phyloP scores from a whole-genome alignment of 768 basidiomycete species.

The Paxillus rubicundulus region DNA sequence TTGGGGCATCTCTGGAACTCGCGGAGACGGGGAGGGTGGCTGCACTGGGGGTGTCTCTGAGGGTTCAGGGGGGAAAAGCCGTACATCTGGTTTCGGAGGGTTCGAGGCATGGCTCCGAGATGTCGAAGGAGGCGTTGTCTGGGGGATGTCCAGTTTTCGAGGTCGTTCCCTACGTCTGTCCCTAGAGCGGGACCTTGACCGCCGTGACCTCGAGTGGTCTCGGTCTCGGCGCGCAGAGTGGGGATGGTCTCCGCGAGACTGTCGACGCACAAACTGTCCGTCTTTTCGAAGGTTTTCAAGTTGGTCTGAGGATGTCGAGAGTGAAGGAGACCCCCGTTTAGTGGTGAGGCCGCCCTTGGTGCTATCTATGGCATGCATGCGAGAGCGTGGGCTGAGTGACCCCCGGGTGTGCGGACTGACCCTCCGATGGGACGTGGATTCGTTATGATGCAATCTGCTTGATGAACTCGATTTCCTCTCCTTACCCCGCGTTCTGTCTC shows the following conservation, averaged over 20 bases:
- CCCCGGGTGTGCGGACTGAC: conserved; percentile 11
- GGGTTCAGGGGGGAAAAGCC: conserved; percentile 15
- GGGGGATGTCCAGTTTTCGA: background rate
- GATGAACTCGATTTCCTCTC: conserved; percentile 11
- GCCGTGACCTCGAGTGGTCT: conserved; percentile 3
- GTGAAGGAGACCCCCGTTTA: conserved; percentile 21
- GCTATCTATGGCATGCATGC: conserved; percentile 13
- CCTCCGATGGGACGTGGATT: conserved; percentile 17
- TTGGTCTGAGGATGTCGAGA: conserved; percentile 26
- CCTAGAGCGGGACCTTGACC: conserved; percentile 13
- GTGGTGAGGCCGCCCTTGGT: conserved; percentile 2
- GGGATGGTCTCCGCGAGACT: background rate
- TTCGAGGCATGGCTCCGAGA: background rate
- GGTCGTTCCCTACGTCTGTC: conserved; percentile 7
- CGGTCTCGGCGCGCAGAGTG: conserved; percentile 7
- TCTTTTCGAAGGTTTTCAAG: conserved; percentile 23
- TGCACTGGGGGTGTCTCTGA: conserved; percentile 12
- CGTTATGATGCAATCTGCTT: background rate
- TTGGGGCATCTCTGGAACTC: conserved; percentile 16
- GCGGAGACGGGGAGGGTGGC: conserved; percentile 20
- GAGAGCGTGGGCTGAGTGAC: conserved; percentile 15
- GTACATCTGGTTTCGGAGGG: background rate
- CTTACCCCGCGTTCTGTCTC: background rate
- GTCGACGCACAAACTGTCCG: background rate
- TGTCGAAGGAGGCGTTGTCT: conserved; percentile 1